Conservation (phyloP, 2,329 filamentous ascomycete genomes). For the Aureobasidium sp. region DNA sequence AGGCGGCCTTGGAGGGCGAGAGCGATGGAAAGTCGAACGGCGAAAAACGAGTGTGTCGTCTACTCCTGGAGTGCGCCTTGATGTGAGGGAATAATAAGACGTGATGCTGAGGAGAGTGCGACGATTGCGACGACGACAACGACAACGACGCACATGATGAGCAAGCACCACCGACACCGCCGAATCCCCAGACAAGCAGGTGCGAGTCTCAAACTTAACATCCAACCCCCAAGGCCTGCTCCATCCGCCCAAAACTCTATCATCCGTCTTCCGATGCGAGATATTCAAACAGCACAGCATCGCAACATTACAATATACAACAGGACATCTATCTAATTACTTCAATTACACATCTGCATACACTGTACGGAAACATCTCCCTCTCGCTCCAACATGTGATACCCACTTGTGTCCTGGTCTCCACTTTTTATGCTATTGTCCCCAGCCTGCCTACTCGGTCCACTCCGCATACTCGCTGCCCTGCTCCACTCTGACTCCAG, state of each 20-base stretch:
- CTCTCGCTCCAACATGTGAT: neutral
- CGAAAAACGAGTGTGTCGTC: neutral
- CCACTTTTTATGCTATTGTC: neutral
- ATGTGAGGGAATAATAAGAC: neutral
- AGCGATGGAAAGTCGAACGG: neutral
- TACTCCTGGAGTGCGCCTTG: neutral
- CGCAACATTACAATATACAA: neutral
- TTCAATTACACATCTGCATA: neutral
- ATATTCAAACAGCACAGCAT: no score
- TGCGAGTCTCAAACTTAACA: no score
- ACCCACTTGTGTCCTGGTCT: neutral
- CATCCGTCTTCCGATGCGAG: neutral
- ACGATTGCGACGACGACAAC: neutral
- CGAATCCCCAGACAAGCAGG: neutral
- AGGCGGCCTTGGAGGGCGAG: neutral
- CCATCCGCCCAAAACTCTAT: neutral
- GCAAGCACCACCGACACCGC: neutral
- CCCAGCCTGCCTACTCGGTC: conserved; percentile 17
- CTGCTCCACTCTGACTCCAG: conserved; percentile 47
- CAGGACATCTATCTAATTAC: neutral
- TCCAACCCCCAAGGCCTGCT: neutral
- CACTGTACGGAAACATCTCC: neutral
- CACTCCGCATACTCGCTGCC: conserved; percentile 32
- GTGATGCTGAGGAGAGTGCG: neutral
- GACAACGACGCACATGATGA: neutral